Percentiles rank a stretch among this genome's conserved stretches.
Evolutionary conservation across 2,329 filamentous ascomycete genomes (phyloP).

Genomic region (Pseudohalonectria lignicola): DNA sequence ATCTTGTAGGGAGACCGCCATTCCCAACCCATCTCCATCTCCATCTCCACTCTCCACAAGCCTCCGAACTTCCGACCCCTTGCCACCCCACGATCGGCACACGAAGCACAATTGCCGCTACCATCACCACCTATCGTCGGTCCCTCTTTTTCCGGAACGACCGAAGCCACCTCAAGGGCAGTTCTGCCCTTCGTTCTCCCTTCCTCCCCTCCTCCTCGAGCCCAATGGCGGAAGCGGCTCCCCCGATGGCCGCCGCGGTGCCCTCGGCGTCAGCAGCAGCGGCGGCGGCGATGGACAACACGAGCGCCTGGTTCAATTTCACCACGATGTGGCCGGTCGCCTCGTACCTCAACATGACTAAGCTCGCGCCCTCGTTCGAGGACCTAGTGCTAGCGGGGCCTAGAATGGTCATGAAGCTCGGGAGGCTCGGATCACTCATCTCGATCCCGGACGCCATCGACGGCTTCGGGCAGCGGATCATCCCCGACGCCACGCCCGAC

Average conservation of each 20-base stretch:
- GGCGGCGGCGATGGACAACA: constrained; percentile 24
- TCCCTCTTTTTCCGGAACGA: too few species aligned
- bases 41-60: not conserved
- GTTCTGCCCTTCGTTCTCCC: too few species aligned
- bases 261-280: constrained; percentile 8
- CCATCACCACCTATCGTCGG: too few species aligned
- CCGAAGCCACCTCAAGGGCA: too few species aligned
- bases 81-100: not conserved
- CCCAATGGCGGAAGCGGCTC: too few species aligned
- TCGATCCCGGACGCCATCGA: constrained; percentile 49
- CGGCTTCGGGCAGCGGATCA: constrained; percentile 45
- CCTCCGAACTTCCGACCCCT: not conserved
- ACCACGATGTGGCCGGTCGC: constrained; percentile 41
- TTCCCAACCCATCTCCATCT: not conserved
- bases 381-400: constrained; percentile 61
- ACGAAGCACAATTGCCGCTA: not conserved
- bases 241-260: constrained; percentile 9
- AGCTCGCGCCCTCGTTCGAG: constrained; percentile 52
- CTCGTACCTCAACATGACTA: constrained; percentile 38
- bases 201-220: not conserved
- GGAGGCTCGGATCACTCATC: constrained; percentile 54
- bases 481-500: constrained; percentile 45
- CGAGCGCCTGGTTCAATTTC: constrained; percentile 39
- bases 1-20: not conserved
- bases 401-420: constrained; percentile 57